Conservation (phyloP, 768 basidiomycete genomes). For the Russula virescens region DNA sequence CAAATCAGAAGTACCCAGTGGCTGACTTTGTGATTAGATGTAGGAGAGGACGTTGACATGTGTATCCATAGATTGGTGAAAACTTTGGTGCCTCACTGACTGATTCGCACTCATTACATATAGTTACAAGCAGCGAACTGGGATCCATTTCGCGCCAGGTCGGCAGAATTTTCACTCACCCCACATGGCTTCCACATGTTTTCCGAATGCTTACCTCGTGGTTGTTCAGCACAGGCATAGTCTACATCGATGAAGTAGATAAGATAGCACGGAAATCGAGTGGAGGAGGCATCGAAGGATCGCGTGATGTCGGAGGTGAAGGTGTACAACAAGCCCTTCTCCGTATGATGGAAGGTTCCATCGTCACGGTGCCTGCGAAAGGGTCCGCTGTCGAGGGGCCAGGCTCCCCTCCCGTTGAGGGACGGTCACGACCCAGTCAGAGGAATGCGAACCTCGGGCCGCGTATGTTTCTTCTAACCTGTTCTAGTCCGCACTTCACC, state of each 20-base stretch:
- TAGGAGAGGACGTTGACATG: conserved; percentile 95
- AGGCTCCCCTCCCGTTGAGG: conserved; percentile 40
- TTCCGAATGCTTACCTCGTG: conserved; percentile 10
- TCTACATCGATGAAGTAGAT: conserved; percentile 95
- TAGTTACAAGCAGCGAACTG: conserved; percentile 88
- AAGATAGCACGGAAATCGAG: conserved; percentile 70
- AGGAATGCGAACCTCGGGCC: conserved; percentile 37
- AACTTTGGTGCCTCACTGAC: conserved; percentile 4
- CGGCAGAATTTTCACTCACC: not conserved
- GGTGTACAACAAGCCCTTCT: conserved; percentile 92
- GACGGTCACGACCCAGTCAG: conserved; percentile 46
- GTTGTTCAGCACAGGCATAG: conserved; percentile 73
- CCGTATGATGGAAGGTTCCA: conserved; percentile 90
- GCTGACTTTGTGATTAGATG: conserved; percentile 45
- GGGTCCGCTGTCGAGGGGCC: conserved; percentile 44
- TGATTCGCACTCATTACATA: not conserved
- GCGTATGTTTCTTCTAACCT: conserved; percentile 16
- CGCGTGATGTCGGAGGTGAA: conserved; percentile 89
- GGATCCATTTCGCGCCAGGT: conserved; percentile 85
- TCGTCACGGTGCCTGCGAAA: conserved; percentile 77
- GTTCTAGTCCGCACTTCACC: not conserved
- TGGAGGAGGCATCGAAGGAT: conserved; percentile 56
- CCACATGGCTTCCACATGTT: not conserved
- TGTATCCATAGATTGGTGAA: conserved; percentile 77
- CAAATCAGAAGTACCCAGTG: not conserved